Conservation (phyloP, 176 grass and related monocot species). For the Saccharum officinarum region DNA sequence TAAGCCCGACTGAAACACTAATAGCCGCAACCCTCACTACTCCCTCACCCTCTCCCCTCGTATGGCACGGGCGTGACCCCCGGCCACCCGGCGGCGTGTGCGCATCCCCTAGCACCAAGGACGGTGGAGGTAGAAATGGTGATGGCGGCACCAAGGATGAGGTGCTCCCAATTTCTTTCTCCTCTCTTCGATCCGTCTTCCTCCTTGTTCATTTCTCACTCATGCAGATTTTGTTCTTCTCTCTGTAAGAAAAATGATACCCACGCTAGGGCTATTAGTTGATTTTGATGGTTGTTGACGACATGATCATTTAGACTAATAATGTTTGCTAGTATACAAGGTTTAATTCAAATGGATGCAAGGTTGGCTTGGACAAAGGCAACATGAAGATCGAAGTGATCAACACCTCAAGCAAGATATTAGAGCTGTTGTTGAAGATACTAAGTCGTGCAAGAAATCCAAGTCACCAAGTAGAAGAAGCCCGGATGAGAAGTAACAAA, state of each 20-base stretch:
- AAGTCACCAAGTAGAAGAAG: not conserved
- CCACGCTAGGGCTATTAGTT: not conserved
- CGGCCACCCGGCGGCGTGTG: no score
- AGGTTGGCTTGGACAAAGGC: not conserved
- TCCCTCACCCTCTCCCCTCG: no score
- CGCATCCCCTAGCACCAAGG: no score
- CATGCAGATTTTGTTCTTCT: not conserved
- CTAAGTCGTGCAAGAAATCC: not conserved
- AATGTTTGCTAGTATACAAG: not conserved
- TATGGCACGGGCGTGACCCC: no score
- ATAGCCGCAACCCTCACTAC: no score
- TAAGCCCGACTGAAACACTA: no score
- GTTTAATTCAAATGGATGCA: not conserved
- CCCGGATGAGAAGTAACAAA: not conserved
- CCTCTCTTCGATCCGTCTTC: not conserved
- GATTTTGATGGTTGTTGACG: not conserved
- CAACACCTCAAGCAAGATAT: not conserved
- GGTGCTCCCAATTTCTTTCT: not conserved
- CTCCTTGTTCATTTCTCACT: not conserved
- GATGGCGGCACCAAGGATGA: not conserved
- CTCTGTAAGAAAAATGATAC: no score
- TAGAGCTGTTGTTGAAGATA: not conserved
- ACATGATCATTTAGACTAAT: not conserved
- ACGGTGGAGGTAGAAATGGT: not conserved
- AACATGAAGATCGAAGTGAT: not conserved